phyloP scores from a whole-genome alignment of 169 alveolate species.

The Plasmodium coatneyi region DNA sequence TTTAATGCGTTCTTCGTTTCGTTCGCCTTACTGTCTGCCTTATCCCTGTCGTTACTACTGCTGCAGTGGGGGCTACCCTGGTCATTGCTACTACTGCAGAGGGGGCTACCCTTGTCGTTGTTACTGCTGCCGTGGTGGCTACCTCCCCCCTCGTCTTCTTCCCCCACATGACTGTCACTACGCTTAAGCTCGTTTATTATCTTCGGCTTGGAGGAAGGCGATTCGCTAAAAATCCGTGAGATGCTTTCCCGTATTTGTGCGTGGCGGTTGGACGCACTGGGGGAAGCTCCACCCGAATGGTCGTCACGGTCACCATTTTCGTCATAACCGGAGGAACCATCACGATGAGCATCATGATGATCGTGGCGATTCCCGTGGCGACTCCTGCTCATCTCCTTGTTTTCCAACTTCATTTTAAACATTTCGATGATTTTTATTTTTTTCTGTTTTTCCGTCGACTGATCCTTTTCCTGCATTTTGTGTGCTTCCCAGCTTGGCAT shows the following conservation, averaged over 20 bases:
- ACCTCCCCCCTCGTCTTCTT: background rate
- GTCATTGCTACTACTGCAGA: background rate
- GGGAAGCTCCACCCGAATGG: background rate
- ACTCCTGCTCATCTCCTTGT: background rate
- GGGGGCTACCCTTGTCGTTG: background rate
- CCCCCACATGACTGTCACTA: background rate
- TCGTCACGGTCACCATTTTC: background rate
- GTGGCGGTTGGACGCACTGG: background rate
- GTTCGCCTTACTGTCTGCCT: background rate
- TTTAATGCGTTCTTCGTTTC: constrained; percentile 32
- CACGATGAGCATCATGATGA: background rate
- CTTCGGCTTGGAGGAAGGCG: constrained; percentile 50
- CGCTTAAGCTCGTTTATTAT: constrained; percentile 43
- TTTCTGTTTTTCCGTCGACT: background rate
- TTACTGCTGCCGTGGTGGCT: background rate
- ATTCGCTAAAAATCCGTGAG: constrained; percentile 36
- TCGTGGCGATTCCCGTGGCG: background rate
- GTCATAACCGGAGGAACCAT: background rate
- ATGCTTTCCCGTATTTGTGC: constrained; percentile 32
- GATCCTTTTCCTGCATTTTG: background rate
- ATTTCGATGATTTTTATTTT: background rate
- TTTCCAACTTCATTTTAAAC: background rate
- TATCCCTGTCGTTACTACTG: background rate
- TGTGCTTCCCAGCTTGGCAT: background rate
- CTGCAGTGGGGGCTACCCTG: background rate